Evolutionary conservation across 805 yeast genomes (phyloP), one percentile per base, ranked within the genome.

Genomic region (Hanseniaspora vineae): DNA sequence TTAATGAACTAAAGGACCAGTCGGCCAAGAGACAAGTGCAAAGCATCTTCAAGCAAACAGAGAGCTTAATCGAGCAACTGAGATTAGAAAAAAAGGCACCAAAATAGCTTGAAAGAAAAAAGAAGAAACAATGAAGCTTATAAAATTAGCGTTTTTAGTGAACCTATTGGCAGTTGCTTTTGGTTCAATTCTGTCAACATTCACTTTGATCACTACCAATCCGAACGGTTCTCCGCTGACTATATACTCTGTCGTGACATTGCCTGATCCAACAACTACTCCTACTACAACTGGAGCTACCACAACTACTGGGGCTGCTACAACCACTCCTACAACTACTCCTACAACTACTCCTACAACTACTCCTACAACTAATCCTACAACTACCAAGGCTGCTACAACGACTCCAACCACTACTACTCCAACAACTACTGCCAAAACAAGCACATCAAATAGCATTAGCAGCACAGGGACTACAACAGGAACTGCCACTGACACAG

Each of bases 361-460:
- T 10, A 46, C 54, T 3, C 37, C 51, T 1, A 42, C 64, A 10
- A 40, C 56, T 11, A 18, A 53, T 17, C 14, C 55, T 5, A 42
- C 59, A 32, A 51, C 57, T 42, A 33, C 55, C 18, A 45, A 55
- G 6, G 44, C 47, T 4, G 15, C 50, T n/a, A 48, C 51, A 3
- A 50, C 58, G 17, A 45, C 58, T 12, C 42, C 62, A 12, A 23
- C 53, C 31, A 44, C 49, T 1, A 10, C 37, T 19, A 61, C 58
- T 31, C 61, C 58, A 49, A 46, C 49, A 18, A 40, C 52, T 29
- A 50, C 61, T 29, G 48, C 63, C 15, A 56, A 61, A 33, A 52
- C 58, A 32, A 56, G 64, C 46, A 58, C 64, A 35, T 57, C 12
- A 58, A 46, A 67, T 15, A 49, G 65, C 39, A 60, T 69, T 2